Conservation (phyloP, 78 protist genomes). For the Speleostelium caveatum region DNA sequence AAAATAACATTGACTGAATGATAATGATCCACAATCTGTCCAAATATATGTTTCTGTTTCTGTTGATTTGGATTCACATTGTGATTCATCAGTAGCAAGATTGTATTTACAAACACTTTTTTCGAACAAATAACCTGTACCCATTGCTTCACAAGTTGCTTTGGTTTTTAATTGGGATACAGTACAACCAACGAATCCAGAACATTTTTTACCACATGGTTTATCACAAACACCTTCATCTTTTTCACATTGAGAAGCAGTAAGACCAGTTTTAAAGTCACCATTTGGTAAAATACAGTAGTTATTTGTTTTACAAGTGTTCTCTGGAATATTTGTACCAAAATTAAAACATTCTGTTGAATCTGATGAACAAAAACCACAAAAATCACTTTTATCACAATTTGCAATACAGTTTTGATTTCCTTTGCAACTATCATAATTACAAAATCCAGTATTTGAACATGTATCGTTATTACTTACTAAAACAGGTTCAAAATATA, state of each 20-base stretch:
- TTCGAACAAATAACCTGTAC: no score
- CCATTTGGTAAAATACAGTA: slow-evolving; percentile 1
- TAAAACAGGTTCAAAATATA: no score
- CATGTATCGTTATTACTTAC: no score
- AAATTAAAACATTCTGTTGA: slow-evolving; percentile 15
- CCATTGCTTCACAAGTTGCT: not conserved
- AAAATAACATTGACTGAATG: not conserved
- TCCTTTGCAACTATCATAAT: no score
- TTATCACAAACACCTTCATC: not conserved
- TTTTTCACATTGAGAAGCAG: not conserved
- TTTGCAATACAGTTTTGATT: not conserved
- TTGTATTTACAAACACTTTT: not conserved
- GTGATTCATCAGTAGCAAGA: not conserved
- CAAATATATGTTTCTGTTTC: not conserved
- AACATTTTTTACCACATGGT: slow-evolving; percentile 28
- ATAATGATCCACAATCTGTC: not conserved
- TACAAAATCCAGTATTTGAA: no score
- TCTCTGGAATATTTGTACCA: not conserved
- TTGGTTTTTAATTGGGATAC: not conserved
- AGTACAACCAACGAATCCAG: not conserved
- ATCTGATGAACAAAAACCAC: slow-evolving; percentile 60
- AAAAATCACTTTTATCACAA: not conserved
- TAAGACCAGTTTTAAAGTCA: not conserved
- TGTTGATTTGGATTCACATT: not conserved
- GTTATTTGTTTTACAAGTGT: not conserved